These are phyloP conservation scores for Populus trichocarpa DNA, from an alignment of 441 rosid genomes.

Conservation along the genomic window DNA sequence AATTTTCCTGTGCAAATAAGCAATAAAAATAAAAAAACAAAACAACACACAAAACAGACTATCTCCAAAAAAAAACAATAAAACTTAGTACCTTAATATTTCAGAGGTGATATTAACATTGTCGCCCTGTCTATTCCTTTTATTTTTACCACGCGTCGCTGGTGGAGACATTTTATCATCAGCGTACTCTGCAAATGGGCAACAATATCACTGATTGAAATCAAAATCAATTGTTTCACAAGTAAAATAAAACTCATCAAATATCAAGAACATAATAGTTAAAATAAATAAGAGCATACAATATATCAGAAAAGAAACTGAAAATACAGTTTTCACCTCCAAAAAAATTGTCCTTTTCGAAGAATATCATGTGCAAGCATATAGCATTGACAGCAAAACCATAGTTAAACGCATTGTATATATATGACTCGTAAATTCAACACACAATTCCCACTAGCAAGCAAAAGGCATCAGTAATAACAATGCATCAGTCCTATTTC, in stretches of 20 bases:
- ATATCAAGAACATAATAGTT: background rate
- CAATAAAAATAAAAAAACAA: slow-evolving; percentile 14
- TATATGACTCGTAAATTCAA: no score
- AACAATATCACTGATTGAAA: background rate
- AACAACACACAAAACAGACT: background rate
- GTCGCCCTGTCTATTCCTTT: slow-evolving; percentile 53
- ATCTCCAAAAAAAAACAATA: background rate
- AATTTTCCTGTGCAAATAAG: slow-evolving; percentile 52
- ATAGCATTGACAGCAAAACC: background rate
- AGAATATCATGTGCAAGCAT: background rate
- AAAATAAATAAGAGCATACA: background rate
- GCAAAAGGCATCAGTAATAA: background rate
- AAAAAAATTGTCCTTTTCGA: background rate
- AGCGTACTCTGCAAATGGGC: slow-evolving; percentile 24
- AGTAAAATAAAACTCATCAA: background rate
- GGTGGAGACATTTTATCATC: slow-evolving; percentile 68
- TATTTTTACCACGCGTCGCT: slow-evolving; percentile 82
- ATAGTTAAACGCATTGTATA: background rate
- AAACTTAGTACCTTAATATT: slow-evolving; percentile 55
- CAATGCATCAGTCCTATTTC: background rate
- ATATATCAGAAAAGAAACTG: background rate
- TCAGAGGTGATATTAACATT: slow-evolving; percentile 54
- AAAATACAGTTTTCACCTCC: background rate
- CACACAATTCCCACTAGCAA: background rate
- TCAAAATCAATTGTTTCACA: background rate